phyloP scores from a whole-genome alignment of 2,329 filamentous ascomycete species.

The Exophiala bonariae region DNA sequence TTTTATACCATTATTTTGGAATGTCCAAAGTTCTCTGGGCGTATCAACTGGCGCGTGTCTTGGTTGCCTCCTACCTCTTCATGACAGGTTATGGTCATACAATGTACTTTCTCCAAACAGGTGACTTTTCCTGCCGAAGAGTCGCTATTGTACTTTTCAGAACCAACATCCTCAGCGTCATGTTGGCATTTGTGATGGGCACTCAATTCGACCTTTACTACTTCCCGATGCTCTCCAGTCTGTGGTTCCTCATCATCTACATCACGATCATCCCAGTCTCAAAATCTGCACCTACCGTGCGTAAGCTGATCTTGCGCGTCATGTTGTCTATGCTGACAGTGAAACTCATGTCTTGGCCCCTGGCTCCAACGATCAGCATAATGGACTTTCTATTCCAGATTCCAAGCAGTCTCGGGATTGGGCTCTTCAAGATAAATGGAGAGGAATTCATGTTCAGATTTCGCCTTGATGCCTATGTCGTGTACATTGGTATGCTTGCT shows the following conservation, averaged over 20 bases:
- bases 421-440: slow-evolving; percentile 25
- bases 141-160: slow-evolving; percentile 56
- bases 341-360: no score
- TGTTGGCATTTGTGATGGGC: slow-evolving; percentile 57
- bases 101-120: slow-evolving; percentile 56
- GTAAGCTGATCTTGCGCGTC: slow-evolving; percentile 51
- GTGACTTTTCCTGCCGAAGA: slow-evolving; percentile 58
- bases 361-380: slow-evolving; percentile 36
- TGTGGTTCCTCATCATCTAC: slow-evolving; percentile 64
- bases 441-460: slow-evolving; percentile 53
- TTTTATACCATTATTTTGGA: slow-evolving; percentile 61
- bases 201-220: slow-evolving; percentile 60
- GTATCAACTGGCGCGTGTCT: slow-evolving; percentile 56
- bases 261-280: slow-evolving; percentile 48
- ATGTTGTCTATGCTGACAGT: slow-evolving; percentile 44
- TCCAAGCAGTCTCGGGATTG: slow-evolving; percentile 35
- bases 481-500: slow-evolving; percentile 57
- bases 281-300: slow-evolving; percentile 43
- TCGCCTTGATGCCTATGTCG: slow-evolving; percentile 54
- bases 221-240: slow-evolving; percentile 59
- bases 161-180: slow-evolving; percentile 56
- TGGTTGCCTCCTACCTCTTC: slow-evolving; percentile 62
- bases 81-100: slow-evolving; percentile 64
- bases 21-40: slow-evolving; percentile 52
- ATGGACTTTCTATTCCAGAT: slow-evolving; percentile 44